Base-by-base conservation (phyloP, 2,329 filamentous ascomycete genomes). In the Bisporella sp. region DNA sequence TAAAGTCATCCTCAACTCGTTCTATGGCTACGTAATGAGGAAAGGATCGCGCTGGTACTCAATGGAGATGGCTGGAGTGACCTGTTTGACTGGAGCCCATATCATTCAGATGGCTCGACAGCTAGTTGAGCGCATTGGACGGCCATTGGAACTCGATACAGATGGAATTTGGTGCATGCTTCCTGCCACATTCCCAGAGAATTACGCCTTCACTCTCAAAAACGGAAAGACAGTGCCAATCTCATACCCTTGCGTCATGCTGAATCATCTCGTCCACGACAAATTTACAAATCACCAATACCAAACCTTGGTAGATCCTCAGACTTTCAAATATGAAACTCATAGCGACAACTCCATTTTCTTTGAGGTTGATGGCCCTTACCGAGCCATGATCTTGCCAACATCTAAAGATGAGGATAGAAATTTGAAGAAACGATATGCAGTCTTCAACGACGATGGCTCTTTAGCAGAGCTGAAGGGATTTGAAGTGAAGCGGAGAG, bases 151-250 rank as follows among this genome's bases (percentile, higher is more conserved):
- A 67, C 76, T 99, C 45, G 93, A 99, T 68, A 99, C 93, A 3
- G 93, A 99, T 65, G 93, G 95, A 79, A 99, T 99, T 62, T 99
- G 93, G 95, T 99, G 93, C 71, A 99, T 99, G 79, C 77, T 99
- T 60, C 93, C 93, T 0, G 92, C 89, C 1, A 93, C 89, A 0
- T 99, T 99, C 61, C 93, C 93, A 0, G 93, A 99, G 64, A 96
- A 99, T 68, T 96, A 96, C 63, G 77, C 83, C 0, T 97, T 99
- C 74, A 95, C 87, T 62, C 71, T 96, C 59, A 95, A 92, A 69
- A 95, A 91, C 61, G 93, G 93, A 58, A 99, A 97, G 76, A 99
- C 97, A 67, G 66, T 97, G 53, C 77, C 85, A n/a, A 91, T 99
- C 46, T 99, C 93, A 1, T 99, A 99, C 64, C 93, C 93, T 50